Evolutionary conservation across 768 basidiomycete genomes (phyloP).

Genomic region (Leccinum pellstonianum): DNA sequence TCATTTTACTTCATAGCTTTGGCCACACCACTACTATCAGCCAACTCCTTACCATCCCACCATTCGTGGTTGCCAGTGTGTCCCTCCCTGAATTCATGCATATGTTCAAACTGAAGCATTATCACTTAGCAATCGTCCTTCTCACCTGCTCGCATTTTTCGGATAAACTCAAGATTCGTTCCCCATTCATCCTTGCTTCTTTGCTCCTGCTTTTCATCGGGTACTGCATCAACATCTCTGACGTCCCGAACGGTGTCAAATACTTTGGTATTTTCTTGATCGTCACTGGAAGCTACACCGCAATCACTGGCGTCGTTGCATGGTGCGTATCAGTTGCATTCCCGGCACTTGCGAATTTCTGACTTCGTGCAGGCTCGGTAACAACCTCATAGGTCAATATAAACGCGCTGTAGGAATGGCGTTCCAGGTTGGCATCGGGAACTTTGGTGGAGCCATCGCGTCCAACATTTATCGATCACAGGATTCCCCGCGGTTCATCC

Average conservation of each 20-base stretch:
- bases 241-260: slow-evolving; percentile 51
- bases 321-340: slow-evolving; percentile 44
- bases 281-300: slow-evolving; percentile 57
- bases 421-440: slow-evolving; percentile 50
- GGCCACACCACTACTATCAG: slow-evolving; percentile 55
- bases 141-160: slow-evolving; percentile 56
- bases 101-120: neutral
- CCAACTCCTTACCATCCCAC: slow-evolving; percentile 67
- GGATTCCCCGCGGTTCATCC: slow-evolving; percentile 58
- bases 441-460: slow-evolving; percentile 63
- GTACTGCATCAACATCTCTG: slow-evolving; percentile 62
- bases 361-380: slow-evolving; percentile 45
- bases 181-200: slow-evolving; percentile 55
- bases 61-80: slow-evolving; percentile 63
- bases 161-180: slow-evolving; percentile 54
- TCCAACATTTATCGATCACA: slow-evolving; percentile 58
- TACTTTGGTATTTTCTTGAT: slow-evolving; percentile 74
- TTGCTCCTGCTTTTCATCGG: slow-evolving; percentile 54
- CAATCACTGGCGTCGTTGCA: slow-evolving; percentile 57
- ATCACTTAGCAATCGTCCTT: slow-evolving; percentile 46
- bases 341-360: neutral
- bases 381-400: slow-evolving; percentile 60
- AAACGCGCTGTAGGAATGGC: slow-evolving; percentile 71
- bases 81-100: neutral
- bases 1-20: slow-evolving; percentile 41